These are phyloP conservation scores for Periconia digitata DNA, from an alignment of 2,329 filamentous ascomycete genomes.

Conservation along the genomic window DNA sequence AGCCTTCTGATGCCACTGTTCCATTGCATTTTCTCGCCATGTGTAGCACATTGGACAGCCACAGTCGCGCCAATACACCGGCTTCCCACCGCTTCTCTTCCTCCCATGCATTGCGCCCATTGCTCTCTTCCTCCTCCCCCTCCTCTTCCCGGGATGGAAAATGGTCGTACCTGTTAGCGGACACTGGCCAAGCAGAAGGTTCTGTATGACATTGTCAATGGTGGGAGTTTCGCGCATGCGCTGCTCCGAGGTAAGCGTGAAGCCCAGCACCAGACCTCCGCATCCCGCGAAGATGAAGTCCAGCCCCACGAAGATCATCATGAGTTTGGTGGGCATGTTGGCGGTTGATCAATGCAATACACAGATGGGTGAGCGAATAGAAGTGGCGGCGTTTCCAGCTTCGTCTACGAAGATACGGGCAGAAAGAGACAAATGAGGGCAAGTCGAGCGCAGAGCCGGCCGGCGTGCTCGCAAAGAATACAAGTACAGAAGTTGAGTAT, in stretches of 20 bases:
- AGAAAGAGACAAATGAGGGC: conserved; percentile 25
- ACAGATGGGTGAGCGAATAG: not conserved
- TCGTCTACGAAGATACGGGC: not conserved
- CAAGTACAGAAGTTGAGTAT: conserved; percentile 28
- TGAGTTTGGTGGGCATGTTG: conserved; percentile 55
- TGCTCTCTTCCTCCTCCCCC: not conserved
- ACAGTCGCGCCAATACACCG: conserved; percentile 26
- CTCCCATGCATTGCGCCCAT: not conserved
- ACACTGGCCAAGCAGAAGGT: conserved; percentile 55
- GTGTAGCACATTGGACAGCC: conserved; percentile 8
- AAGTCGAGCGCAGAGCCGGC: conserved; percentile 41
- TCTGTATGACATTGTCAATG: conserved; percentile 52
- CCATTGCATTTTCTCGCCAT: not conserved
- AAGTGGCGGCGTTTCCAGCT: not conserved
- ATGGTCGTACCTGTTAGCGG: conserved; percentile 54
- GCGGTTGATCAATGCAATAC: conserved; percentile 13
- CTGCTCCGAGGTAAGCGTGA: conserved; percentile 54
- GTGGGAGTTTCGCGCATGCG: conserved; percentile 47
- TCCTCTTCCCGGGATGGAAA: conserved; percentile 1
- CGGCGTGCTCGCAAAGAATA: conserved; percentile 41
- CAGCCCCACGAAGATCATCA: conserved; percentile 53
- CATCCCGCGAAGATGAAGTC: conserved; percentile 56
- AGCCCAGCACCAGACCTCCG: conserved; percentile 55
- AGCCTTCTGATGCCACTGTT: conserved; percentile 15
- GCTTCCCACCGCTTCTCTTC: conserved; percentile 1